Evolutionary conservation across 2,329 filamentous ascomycete genomes (phyloP), one percentile per base, ranked within the genome.

Genomic region (Aspergillus nomiae): DNA sequence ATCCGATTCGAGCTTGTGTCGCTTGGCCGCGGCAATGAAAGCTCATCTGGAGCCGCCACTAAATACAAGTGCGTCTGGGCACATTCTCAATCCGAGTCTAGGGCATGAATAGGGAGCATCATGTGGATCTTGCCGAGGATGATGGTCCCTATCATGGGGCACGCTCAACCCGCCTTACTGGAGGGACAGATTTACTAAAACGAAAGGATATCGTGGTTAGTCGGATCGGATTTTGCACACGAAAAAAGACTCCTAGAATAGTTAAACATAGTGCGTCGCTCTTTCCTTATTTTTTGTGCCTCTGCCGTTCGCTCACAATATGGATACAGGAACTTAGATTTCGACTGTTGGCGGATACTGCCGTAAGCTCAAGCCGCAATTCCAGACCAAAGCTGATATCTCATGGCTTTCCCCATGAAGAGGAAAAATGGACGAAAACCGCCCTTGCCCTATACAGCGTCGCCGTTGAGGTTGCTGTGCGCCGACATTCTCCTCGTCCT

Each of bases 401-500:
- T 14, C 10, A 32, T 38, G n/a, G 28, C 43, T 6, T 26, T 36
- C 41, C 46, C 34, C 24, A 16, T 10, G 10, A 55, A 41, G 30
- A 4, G 21, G 4, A 36, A 36, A 4, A 57, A 30, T 28, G 28
- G 21, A 24, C 21, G 43, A 24, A 28, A 64, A 24, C 65, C 63
- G 28, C 75, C 76, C 5, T 62, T 78, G 41, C 74, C 76, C 9
- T 78, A 78, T 59, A 78, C 76, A n/a, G 73, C 73, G 16, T 77
- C 77, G 6, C 81, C 81, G 4, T 64, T 76, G 55, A 62, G 62
- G 24, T 73, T 83, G 16, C 69, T 83, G 3, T 69, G 71, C 65
- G 69, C 74, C 36, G 81, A 83, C 64, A 68, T 82, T 50, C 53
- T 19, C 14, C 74, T 81, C 7, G 76, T 79, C 43, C 55, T 79